Evolutionary conservation across 2,329 filamentous ascomycete genomes (phyloP), one percentile per base, ranked within the genome.

Genomic region (Penicillium italicum): DNA sequence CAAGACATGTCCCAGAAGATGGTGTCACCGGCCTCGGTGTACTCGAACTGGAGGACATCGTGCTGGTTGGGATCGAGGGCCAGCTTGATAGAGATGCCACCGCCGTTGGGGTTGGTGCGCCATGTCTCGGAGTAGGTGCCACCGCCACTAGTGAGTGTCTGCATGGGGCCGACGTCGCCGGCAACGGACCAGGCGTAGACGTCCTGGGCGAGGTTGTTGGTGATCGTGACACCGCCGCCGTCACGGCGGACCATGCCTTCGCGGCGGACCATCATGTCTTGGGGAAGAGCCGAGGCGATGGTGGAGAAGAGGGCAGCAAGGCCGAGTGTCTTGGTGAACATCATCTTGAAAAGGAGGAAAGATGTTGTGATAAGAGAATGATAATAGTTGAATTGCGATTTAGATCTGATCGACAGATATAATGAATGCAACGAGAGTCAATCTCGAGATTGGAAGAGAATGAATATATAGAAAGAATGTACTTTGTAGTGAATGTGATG

Each of bases 1-100:
- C 67, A 72, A 53, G 72, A 75, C n/a, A 74, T 62, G 57, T 75
- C 73, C 69, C 72, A 75, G 67, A 61, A 74, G 61, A 75, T 68
- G 28, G 64, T 72, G 38, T 69, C 66, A 33, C 55, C 50, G 10
- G 59, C 43, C 37, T 66, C 55, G 54, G 72, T 75, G 66, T 75
- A 75, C 62, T 75, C 72, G 61, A 74, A 76, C 68, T 77, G 74
- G n/a, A 76, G 72, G 43, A 77, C 69, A 22, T 74, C 66, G 53
- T 57, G 37, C 58, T 72, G 69, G 48, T 61, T 55, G 20, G 64
- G 60, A 20, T 59, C 55, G 57, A 68, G 67, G 55, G 74, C 64
- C 37, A 76, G 63, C 70, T 76, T 76, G 67, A 76, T 74, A 45
- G 73, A 76, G 58, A 76, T 62, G 59, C 74, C 74, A 42, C 74